A percentile compares a stretch with the other conserved stretches of the same genome.
Conservation (phyloP, 1,139 yeast species). For the Scheffersomyces cryptocercus region DNA sequence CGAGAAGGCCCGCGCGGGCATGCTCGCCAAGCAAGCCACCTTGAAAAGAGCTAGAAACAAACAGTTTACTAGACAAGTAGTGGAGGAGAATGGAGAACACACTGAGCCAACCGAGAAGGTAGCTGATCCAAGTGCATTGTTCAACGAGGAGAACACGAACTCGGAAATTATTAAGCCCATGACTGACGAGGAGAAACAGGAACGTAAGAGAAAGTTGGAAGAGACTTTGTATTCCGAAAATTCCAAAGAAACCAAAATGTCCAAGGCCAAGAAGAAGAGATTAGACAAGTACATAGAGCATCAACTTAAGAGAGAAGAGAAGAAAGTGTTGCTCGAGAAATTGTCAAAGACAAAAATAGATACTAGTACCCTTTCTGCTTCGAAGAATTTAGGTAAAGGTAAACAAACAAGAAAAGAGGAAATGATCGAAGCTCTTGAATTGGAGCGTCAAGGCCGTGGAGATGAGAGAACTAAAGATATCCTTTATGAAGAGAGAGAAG, state of each 20-base stretch:
- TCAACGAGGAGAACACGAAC: constrained; percentile 48
- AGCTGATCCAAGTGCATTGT: constrained; percentile 5
- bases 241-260: constrained; percentile 63
- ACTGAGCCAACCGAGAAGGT: constrained; percentile 4
- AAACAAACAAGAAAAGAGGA: constrained; percentile 70
- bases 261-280: constrained; percentile 74
- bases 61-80: constrained; percentile 54
- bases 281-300: constrained; percentile 80
- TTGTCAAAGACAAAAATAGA: constrained; percentile 73
- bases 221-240: constrained; percentile 57
- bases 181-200: constrained; percentile 58
- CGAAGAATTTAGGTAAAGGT: constrained; percentile 79
- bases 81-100: constrained; percentile 29
- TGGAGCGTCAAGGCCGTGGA: constrained; percentile 74
- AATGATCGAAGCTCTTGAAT: constrained; percentile 70
- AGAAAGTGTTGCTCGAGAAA: constrained; percentile 73
- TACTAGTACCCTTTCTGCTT: constrained; percentile 64
- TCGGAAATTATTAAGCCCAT: constrained; percentile 56
- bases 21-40: constrained; percentile 77
- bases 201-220: constrained; percentile 64
- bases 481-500: constrained; percentile 68
- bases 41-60: constrained; percentile 69
- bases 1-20: constrained; percentile 84
- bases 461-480: constrained; percentile 63
- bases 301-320: constrained; percentile 88